A percentile compares a stretch with the other conserved stretches of the same genome.
phyloP scores from a whole-genome alignment of 345 rosid species.

The Trapa incisa region DNA sequence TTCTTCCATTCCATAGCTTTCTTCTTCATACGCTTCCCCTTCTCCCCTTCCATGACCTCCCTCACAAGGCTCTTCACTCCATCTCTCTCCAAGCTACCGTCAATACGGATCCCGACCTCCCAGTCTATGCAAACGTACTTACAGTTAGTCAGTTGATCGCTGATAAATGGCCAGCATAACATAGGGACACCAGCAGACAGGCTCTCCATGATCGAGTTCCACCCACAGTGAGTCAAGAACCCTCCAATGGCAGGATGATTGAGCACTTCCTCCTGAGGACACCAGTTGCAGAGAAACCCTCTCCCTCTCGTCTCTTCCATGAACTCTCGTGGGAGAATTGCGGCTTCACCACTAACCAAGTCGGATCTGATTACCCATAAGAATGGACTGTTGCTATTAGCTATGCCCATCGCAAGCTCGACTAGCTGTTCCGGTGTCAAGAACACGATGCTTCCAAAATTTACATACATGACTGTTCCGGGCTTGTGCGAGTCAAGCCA shows the following conservation, averaged over 20 bases:
- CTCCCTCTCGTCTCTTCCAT: slow-evolving; percentile 22
- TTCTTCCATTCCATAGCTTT: slow-evolving; percentile 21
- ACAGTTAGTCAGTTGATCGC: slow-evolving; percentile 19
- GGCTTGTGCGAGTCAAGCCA: slow-evolving; percentile 36
- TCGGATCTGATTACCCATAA: slow-evolving; percentile 48
- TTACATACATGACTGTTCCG: slow-evolving; percentile 39
- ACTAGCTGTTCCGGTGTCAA: slow-evolving; percentile 23
- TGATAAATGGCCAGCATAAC: slow-evolving; percentile 19
- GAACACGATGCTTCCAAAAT: slow-evolving; percentile 44
- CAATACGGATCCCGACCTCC: slow-evolving; percentile 36
- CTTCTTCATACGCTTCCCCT: slow-evolving; percentile 15
- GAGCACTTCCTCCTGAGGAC: slow-evolving; percentile 43
- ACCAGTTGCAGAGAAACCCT: slow-evolving; percentile 29
- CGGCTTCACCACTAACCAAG: slow-evolving; percentile 26
- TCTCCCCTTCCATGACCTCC: slow-evolving; percentile 27
- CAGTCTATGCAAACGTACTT: slow-evolving; percentile 20
- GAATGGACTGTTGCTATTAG: slow-evolving; percentile 29
- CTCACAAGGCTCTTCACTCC: slow-evolving; percentile 21
- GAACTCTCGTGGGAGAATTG: slow-evolving; percentile 27
- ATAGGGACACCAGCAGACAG: slow-evolving; percentile 19
- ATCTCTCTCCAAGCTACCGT: slow-evolving; percentile 18
- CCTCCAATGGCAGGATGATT: slow-evolving; percentile 33
- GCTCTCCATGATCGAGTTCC: slow-evolving; percentile 46
- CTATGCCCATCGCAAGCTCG: slow-evolving; percentile 50
- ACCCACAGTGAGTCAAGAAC: slow-evolving; percentile 42